Evolutionary conservation across 2,329 filamentous ascomycete genomes (phyloP), one percentile per base, ranked within the genome.

Genomic region (Diaporthe citrichinensis): DNA sequence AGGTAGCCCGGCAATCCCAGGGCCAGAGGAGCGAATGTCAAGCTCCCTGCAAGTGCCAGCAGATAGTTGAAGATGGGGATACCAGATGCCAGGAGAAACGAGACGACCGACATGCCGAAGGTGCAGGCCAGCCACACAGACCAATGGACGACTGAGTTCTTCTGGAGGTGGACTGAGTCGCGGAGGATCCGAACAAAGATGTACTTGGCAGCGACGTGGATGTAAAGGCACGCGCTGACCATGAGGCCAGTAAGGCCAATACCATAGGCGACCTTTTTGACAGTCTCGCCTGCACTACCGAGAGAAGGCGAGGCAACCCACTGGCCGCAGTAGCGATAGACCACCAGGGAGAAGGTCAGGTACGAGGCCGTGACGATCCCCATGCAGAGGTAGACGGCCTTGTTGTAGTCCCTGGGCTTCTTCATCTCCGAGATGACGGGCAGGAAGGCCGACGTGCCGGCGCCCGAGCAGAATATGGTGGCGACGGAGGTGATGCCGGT

Each of bases 251-350:
- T 83, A 12, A 92, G 80, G 3, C 87, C 91, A 59, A 93, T 84
- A 3, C 91, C 91, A 78, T 92, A 93, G 0, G 90, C 83, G 0
- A 92, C 86, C 80, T 90, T 92, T 83, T 93, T 92, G 78, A 93
- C 84, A 0, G 86, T 87, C 5, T 85, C 84, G 14, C 91, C 91
- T 0, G 91, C 91, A 51, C 87, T 90, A 10, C 91, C 91, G 0
- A 93, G 86, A 1, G 90, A 90, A 0, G 92, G 92, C 4, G 87
- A 90, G 0, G 91, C 89, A 6, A 93, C 90, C 88, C 89, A 93
- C 76, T 89, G 84, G 5, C 91, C 92, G 78, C 90, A 92, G 84
- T 86, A 92, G 59, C 86, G 85, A 82, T 93, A 93, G 6, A 92
- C 88, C 3, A 92, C 89, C 23, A 92, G 84, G 57, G 86, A 87